Evolutionary conservation across 106 monocot species (phyloP).

Genomic region (Dioscorea dumetorum): DNA sequence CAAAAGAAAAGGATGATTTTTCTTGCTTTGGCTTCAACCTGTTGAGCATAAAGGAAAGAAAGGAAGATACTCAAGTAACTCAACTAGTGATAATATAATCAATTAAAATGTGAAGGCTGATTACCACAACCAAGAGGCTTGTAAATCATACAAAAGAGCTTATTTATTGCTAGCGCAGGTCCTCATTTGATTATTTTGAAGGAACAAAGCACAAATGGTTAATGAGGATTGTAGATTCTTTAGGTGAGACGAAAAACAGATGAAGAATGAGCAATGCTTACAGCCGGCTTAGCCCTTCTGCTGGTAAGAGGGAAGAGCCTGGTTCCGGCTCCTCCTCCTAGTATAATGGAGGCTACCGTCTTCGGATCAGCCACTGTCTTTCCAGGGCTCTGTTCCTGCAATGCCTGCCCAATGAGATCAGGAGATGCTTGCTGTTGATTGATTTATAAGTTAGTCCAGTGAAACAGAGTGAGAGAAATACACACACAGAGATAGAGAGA

Average conservation of each 20-base stretch:
- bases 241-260: not conserved
- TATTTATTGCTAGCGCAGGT: not conserved
- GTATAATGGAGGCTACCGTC: constrained; percentile 63
- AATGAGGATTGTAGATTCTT: not conserved
- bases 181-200: not conserved
- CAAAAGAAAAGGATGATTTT: not conserved
- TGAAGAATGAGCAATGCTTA: constrained; percentile 19
- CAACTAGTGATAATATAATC: not conserved
- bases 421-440: not conserved
- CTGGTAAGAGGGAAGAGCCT: constrained; percentile 78
- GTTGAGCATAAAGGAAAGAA: not conserved
- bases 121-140: no score
- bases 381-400: constrained; percentile 20
- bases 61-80: not conserved
- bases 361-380: constrained; percentile 39
- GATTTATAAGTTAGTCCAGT: not conserved
- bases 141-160: no score
- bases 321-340: constrained; percentile 82
- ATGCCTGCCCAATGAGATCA: constrained; percentile 4
- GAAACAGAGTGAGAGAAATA: not conserved
- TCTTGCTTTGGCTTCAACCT: not conserved
- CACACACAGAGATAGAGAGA: not conserved
- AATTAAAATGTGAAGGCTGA: not conserved
- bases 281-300: constrained; percentile 75
- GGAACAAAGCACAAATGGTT: not conserved